Evolutionary conservation across 352 stramenopile species (phyloP), one percentile per base, ranked within the genome.

Genomic region (Pythium aristosporum): DNA sequence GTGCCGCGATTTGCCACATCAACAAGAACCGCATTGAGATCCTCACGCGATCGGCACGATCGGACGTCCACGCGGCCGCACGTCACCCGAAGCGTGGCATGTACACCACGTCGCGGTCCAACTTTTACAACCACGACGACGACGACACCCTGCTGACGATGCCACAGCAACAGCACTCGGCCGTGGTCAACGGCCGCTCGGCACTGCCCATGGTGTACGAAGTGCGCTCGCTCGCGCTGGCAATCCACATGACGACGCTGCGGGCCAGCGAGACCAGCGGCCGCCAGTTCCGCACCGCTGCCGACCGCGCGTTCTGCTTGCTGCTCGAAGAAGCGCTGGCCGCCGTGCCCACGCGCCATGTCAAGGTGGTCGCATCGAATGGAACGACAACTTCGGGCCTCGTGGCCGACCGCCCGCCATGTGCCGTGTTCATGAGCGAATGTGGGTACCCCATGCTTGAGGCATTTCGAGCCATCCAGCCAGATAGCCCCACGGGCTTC

Each of bases 1-100:
- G 73, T 3, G 73, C 73, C 23, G 73, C 73, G 42, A 71, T 80
- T 43, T 77, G 67, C 48, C 67, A 75, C 55, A 80, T 76, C 63
- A 76, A 76, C 60, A 77, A 80, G 63, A 80, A 80, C 44, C 73
- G 69, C 34, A 50, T 69, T 2, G 73, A 74, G 63, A 77, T 78
- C 48, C 61, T 80, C 47, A 66, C 65, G 42, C 69, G 73, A 2
- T 75, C 68, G 34, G 50, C 50, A 12, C 63, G 63, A 9, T 48
- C 54, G 3, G 62, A 74, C 51, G 67, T 71, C 42, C 56, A 62
- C 47, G 61, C 51, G 9, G 21, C 50, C 3, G 56, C 57, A 7
- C 51, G 63, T 12, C 68, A 71, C 30, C 68, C 63, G 2, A 71
- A 74, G 49, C 63, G 68, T 30, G 63, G 63, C 18, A 56, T 74